Evolutionary conservation across 2,329 filamentous ascomycete genomes (phyloP).

Genomic region (Drechslerella coelobrocha): DNA sequence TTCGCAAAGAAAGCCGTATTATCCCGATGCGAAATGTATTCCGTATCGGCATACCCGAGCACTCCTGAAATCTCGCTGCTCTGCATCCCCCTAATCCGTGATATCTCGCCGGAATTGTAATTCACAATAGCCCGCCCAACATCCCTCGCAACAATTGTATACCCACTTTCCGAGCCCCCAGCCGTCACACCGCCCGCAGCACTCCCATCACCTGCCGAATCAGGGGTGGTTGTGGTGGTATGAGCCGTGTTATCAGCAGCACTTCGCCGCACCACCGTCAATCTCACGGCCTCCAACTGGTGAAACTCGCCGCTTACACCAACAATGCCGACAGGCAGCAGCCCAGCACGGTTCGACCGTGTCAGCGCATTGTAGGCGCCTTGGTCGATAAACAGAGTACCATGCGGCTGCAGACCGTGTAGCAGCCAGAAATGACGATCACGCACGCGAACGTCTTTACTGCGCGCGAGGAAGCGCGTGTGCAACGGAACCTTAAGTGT

Average conservation of each 20-base stretch:
- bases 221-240: constrained; percentile 55
- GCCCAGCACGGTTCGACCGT: constrained; percentile 73
- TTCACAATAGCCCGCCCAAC: constrained; percentile 91
- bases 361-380: constrained; percentile 81
- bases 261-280: constrained; percentile 76
- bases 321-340: constrained; percentile 88
- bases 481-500: constrained; percentile 68
- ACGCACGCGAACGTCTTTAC: constrained; percentile 73
- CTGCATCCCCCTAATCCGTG: constrained; percentile 80
- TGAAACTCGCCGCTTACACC: constrained; percentile 87
- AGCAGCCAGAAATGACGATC: constrained; percentile 98
- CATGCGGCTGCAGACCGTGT: constrained; percentile 87
- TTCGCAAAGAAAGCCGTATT: constrained; percentile 54
- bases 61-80: constrained; percentile 80
- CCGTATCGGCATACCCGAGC: constrained; percentile 78
- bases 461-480: constrained; percentile 87
- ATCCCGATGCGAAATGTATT: constrained; percentile 52
- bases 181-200: background rate
- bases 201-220: constrained; percentile 1
- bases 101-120: constrained; percentile 85
- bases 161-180: constrained; percentile 55
- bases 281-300: constrained; percentile 87
- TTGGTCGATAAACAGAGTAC: constrained; percentile 89
- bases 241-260: constrained; percentile 53
- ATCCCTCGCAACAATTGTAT: constrained; percentile 68